Evolutionary conservation across 1,284 basidiomycete genomes (phyloP).

Genomic region (Apiotrichum siamense): DNA sequence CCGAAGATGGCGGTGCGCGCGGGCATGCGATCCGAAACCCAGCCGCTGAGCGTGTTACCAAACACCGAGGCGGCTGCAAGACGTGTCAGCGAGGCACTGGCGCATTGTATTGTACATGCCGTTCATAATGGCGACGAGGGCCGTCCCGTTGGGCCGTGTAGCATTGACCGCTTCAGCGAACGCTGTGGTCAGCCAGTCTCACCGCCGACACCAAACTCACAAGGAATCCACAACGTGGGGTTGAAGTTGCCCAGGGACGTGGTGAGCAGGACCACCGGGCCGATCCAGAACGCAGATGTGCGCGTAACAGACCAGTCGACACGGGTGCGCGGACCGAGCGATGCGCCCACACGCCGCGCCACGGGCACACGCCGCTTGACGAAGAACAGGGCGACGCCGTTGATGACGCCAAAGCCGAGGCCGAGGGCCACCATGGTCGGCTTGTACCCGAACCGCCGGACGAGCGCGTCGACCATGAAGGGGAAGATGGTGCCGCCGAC

Average conservation of each 20-base stretch:
- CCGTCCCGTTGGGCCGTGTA: conserved; percentile 31
- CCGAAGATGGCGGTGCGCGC: conserved; percentile 28
- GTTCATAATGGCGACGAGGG: conserved; percentile 45
- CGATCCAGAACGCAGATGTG: conserved; percentile 26
- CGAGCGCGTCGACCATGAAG: conserved; percentile 34
- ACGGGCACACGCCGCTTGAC: conserved; percentile 41
- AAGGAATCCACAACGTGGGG: conserved; percentile 40
- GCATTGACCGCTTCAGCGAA: conserved; percentile 37
- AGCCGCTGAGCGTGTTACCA: conserved; percentile 37
- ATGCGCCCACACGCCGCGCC: no score
- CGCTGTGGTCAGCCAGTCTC: conserved; percentile 14
- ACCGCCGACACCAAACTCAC: conserved; percentile 18
- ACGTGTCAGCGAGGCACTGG: neutral
- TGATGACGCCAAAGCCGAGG: conserved; percentile 29
- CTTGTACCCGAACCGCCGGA: conserved; percentile 42
- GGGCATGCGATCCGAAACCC: conserved; percentile 36
- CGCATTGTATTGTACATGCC: neutral
- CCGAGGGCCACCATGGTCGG: conserved; percentile 40
- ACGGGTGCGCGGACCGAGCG: neutral
- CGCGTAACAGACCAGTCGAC: conserved; percentile 25
- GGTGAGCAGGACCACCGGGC: conserved; percentile 29
- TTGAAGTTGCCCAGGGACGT: conserved; percentile 42
- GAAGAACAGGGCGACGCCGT: conserved; percentile 31
- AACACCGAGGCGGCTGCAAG: conserved; percentile 32
- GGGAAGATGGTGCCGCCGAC: conserved; percentile 42